Evolutionary conservation across 176 grass and related monocot species (phyloP).

Genomic region (Aegilops speltoides): DNA sequence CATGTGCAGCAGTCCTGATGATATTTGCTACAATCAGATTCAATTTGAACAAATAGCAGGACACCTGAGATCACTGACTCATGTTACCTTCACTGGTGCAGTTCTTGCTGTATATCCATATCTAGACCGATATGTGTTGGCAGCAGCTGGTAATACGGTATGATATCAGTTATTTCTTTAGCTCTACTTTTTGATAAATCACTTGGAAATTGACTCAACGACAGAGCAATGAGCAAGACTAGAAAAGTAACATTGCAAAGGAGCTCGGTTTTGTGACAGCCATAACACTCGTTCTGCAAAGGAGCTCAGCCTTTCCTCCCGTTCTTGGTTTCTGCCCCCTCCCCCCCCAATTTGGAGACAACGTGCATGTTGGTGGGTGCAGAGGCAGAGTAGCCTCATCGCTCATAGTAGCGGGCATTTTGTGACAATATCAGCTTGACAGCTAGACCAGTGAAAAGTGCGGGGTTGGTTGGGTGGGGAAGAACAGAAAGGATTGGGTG

Average conservation of each 20-base stretch:
- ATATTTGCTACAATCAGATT: constrained; percentile 53
- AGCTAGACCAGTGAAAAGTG: not conserved
- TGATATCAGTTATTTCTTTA: constrained; percentile 35
- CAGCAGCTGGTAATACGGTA: constrained; percentile 93
- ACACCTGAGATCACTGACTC: constrained; percentile 64
- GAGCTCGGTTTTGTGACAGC: not conserved
- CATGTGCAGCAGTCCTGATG: constrained; percentile 68
- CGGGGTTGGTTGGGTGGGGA: not conserved
- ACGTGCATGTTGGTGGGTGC: not conserved
- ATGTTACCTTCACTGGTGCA: constrained; percentile 65
- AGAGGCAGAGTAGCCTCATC: not conserved
- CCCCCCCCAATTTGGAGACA: not conserved
- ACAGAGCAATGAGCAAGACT: not conserved
- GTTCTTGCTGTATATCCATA: constrained; percentile 87
- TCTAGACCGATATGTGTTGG: constrained; percentile 87
- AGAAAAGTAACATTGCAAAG: constrained; percentile 7
- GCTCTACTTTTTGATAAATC: constrained; percentile 13
- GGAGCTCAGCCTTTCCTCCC: not conserved
- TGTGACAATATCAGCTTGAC: not conserved
- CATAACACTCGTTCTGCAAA: not conserved
- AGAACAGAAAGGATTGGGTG: not conserved
- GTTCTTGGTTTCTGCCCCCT: constrained; percentile 13
- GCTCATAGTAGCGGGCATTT: not conserved
- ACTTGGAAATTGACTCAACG: constrained; percentile 12
- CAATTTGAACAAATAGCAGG: constrained; percentile 69